Evolutionary conservation across 495 filamentous ascomycete genomes (phyloP).

Genomic region (Penicillium cosmopolitanum): DNA sequence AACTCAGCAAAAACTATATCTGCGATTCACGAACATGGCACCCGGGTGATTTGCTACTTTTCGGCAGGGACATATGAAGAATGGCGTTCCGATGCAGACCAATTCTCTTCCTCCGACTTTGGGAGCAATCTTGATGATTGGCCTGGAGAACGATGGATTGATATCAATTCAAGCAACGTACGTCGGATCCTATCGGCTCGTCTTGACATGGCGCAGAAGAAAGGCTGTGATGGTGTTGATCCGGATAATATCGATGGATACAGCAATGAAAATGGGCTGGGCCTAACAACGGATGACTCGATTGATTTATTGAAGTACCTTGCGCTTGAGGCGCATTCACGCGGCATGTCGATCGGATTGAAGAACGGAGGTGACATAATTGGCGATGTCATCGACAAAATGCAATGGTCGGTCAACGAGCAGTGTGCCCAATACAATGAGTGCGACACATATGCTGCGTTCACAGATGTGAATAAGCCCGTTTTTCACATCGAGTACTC

Average conservation of each 20-base stretch:
- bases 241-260: conserved; percentile 76
- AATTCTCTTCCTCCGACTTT: conserved; percentile 56
- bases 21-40: not conserved
- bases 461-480: conserved; percentile 62
- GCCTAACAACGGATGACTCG: conserved; percentile 56
- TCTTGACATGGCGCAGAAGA: conserved; percentile 56
- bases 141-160: conserved; percentile 69
- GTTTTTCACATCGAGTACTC: conserved; percentile 78
- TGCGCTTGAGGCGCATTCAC: conserved; percentile 50
- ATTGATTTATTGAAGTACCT: conserved; percentile 63
- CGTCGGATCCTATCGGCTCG: conserved; percentile 62
- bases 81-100: conserved; percentile 56
- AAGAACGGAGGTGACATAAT: conserved; percentile 70
- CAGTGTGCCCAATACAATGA: conserved; percentile 66
- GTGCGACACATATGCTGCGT: conserved; percentile 59
- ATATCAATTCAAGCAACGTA: conserved; percentile 58
- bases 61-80: conserved; percentile 67
- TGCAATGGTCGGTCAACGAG: conserved; percentile 75
- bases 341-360: conserved; percentile 59
- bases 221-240: conserved; percentile 73
- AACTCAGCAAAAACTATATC: conserved; percentile 16
- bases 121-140: conserved; percentile 61
- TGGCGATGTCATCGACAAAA: conserved; percentile 52
- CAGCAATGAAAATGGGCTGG: conserved; percentile 58
- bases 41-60: conserved; percentile 72